phyloP scores from a whole-genome alignment of 2,329 filamentous ascomycete genomes.

The Colletotrichum limetticola region DNA sequence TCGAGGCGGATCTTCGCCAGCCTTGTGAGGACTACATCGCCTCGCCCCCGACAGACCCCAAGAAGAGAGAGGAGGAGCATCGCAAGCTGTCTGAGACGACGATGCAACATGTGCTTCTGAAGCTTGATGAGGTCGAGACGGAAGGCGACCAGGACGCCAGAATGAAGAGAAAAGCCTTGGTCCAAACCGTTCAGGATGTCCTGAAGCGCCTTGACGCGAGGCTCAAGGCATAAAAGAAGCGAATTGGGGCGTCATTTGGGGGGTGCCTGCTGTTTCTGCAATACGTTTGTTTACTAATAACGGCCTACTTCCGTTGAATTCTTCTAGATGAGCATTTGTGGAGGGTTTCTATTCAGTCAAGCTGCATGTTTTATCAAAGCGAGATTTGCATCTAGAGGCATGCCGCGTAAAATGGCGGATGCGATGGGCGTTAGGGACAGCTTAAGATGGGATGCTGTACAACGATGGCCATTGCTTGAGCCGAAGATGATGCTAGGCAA shows the following conservation, averaged over 20 bases:
- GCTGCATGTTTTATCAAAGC: conserved; percentile 30
- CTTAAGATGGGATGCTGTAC: neutral
- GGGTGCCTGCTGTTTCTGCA: conserved; percentile 10
- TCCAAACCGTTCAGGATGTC: conserved; percentile 76
- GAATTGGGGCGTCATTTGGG: neutral
- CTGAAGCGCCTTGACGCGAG: conserved; percentile 71
- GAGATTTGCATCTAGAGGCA: conserved; percentile 34
- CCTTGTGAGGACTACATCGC: conserved; percentile 70
- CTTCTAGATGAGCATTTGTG: conserved; percentile 12
- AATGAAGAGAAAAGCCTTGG: conserved; percentile 74
- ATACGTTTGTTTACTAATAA: conserved; percentile 17
- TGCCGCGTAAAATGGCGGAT: conserved; percentile 6
- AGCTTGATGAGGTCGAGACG: conserved; percentile 80
- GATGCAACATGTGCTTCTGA: conserved; percentile 79
- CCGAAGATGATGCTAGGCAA: neutral
- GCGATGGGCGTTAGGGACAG: neutral
- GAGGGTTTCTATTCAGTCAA: conserved; percentile 5
- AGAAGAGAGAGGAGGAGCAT: conserved; percentile 79
- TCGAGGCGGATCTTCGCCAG: conserved; percentile 73
- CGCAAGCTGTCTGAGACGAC: conserved; percentile 80
- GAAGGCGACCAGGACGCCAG: conserved; percentile 75
- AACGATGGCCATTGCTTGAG: conserved; percentile 7
- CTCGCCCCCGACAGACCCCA: conserved; percentile 71
- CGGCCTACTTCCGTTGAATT: neutral
- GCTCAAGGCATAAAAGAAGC: conserved; percentile 2